These are phyloP conservation scores for Avena atlantica DNA, from an alignment of 176 grass and related monocot genomes.

Conservation along the genomic window DNA sequence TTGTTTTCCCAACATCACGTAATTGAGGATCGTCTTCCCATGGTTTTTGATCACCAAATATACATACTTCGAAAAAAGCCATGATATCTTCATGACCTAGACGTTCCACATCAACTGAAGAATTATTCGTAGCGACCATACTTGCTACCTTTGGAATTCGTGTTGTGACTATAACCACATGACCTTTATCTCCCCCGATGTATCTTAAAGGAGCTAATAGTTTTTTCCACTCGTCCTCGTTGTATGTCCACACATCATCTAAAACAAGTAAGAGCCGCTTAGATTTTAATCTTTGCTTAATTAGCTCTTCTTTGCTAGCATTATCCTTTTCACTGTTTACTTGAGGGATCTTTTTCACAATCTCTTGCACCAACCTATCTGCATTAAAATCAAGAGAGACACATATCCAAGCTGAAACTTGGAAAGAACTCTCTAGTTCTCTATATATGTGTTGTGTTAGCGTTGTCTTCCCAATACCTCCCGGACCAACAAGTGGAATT, in stretches of 20 bases:
- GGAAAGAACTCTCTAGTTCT: background rate
- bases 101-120: background rate
- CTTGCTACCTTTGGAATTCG: background rate
- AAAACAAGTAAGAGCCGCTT: slow-evolving; percentile 28
- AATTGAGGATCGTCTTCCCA: background rate
- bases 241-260: slow-evolving; percentile 38
- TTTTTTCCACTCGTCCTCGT: background rate
- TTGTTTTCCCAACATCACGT: background rate
- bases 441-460: slow-evolving; percentile 41
- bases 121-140: background rate
- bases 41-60: background rate
- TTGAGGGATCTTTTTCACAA: background rate
- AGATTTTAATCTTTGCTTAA: background rate
- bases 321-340: background rate
- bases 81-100: background rate
- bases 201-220: background rate
- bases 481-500: slow-evolving; percentile 48
- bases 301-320: background rate
- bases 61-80: background rate
- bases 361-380: background rate
- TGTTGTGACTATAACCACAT: slow-evolving; percentile 41
- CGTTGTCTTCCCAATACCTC: slow-evolving; percentile 61
- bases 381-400: slow-evolving; percentile 39
- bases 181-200: background rate
- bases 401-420: slow-evolving; percentile 36